phyloP scores from a whole-genome alignment of 2,329 filamentous ascomycete genomes.

The Sphaerostilbella broomeana region DNA sequence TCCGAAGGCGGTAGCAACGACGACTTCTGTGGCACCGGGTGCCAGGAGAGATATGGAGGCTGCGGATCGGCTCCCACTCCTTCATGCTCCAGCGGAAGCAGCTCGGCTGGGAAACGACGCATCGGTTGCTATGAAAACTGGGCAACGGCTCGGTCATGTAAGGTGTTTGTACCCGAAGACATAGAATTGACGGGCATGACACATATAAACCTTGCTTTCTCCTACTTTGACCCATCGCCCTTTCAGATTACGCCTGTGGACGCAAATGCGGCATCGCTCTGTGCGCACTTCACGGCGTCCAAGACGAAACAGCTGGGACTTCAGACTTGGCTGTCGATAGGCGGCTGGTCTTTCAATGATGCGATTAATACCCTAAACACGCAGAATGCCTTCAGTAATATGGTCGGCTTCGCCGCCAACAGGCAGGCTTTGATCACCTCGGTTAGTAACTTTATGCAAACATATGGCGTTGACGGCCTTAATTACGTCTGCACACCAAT shows the following conservation, averaged over 20 bases:
- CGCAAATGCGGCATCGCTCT: too few species aligned
- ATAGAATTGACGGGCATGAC: conserved; percentile 22
- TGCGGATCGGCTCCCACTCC: conserved; percentile 13
- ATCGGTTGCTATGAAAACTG: conserved; percentile 31
- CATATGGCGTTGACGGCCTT: conserved; percentile 24
- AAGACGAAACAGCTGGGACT: not conserved
- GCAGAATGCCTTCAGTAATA: conserved; percentile 4
- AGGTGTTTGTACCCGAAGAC: conserved; percentile 18
- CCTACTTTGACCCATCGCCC: conserved; percentile 23
- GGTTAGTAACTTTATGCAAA: not conserved
- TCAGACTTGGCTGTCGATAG: not conserved
- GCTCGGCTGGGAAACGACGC: conserved; percentile 5
- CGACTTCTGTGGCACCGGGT: conserved; percentile 22
- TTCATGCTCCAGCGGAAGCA: not conserved
- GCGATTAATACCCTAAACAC: conserved; percentile 20
- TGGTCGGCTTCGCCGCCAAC: not conserved
- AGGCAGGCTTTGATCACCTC: not conserved
- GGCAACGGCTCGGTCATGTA: conserved; percentile 17
- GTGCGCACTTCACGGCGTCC: too few species aligned
- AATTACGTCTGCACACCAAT: conserved; percentile 39
- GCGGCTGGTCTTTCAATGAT: conserved; percentile 30
- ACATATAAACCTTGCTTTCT: conserved; percentile 30
- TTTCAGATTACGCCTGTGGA: conserved; percentile 10
- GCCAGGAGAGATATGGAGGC: conserved; percentile 1
- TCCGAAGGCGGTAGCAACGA: conserved; percentile 22